Evolutionary conservation across 2,329 filamentous ascomycete genomes (phyloP).

Genomic region (Paracoccidioides brasiliensis): DNA sequence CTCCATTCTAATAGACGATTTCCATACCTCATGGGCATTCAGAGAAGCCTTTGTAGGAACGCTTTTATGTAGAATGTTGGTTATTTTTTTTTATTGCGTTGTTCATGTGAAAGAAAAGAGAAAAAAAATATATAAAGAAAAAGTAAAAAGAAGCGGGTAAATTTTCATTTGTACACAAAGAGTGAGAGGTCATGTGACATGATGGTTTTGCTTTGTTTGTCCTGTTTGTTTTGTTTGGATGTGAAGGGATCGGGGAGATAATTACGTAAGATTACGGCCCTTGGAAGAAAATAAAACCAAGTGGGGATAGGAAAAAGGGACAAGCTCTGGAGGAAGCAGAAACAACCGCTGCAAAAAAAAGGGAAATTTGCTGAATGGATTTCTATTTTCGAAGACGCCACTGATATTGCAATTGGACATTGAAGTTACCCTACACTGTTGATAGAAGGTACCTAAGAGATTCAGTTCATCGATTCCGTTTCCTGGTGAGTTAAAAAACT

Average conservation of each 20-base stretch:
- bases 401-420: too few relatives aligned
- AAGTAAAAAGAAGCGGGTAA: conserved; percentile 7
- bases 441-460: too few relatives aligned
- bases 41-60: conserved; percentile 40
- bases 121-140: conserved; percentile 15
- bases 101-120: conserved; percentile 37
- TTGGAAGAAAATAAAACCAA: too few relatives aligned
- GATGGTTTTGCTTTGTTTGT: conserved; percentile 2
- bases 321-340: too few relatives aligned
- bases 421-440: too few relatives aligned
- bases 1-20: conserved; percentile 47
- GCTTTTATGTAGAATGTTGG: conserved; percentile 43
- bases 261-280: neutral
- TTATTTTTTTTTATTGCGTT: conserved; percentile 44
- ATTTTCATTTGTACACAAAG: conserved; percentile 9
- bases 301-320: too few relatives aligned
- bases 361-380: neutral
- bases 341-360: neutral
- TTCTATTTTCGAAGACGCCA: neutral
- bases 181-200: conserved; percentile 2
- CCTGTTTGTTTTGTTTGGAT: neutral
- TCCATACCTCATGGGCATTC: conserved; percentile 42
- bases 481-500: too few relatives aligned
- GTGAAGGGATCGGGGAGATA: neutral
- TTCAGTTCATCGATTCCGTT: too few relatives aligned